These are phyloP conservation scores for Mycocentrospora acerina DNA, from an alignment of 2,329 filamentous ascomycete species.

Conservation along the genomic window DNA sequence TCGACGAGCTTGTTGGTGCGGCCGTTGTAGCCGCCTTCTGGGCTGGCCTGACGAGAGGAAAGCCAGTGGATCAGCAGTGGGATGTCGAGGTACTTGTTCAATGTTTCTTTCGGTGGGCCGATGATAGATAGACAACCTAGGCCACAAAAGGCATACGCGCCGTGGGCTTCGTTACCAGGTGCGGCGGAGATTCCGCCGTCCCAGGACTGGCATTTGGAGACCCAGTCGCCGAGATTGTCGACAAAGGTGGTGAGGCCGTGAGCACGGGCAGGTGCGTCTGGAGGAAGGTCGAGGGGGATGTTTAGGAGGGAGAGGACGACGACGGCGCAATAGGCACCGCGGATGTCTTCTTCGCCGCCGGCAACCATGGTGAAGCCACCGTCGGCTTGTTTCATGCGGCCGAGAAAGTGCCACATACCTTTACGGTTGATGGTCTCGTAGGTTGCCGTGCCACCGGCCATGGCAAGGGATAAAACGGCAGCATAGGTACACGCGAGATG, in stretches of 20 bases:
- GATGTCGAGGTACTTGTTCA: constrained; percentile 77
- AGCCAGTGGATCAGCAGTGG: constrained; percentile 81
- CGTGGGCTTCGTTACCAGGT: constrained; percentile 88
- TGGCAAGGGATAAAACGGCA: constrained; percentile 72
- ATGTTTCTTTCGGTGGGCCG: constrained; percentile 72
- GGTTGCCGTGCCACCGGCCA: constrained; percentile 73
- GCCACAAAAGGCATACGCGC: constrained; percentile 94
- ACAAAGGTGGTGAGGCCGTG: constrained; percentile 67
- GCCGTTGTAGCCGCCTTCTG: constrained; percentile 89
- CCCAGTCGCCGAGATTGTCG: constrained; percentile 74
- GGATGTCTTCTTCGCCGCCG: constrained; percentile 89
- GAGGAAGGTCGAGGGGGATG: constrained; percentile 76
- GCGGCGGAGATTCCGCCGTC: constrained; percentile 90
- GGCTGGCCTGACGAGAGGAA: constrained; percentile 82
- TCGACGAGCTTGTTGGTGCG: constrained; percentile 98
- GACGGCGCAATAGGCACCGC: constrained; percentile 89
- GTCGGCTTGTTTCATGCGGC: constrained; percentile 77
- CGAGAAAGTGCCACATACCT: constrained; percentile 89
- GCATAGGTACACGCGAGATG: constrained; percentile 92
- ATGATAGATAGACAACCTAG: constrained; percentile 86
- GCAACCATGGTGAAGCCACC: constrained; percentile 88
- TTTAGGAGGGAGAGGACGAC: constrained; percentile 81
- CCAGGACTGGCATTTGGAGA: constrained; percentile 87
- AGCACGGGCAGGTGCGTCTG: constrained; percentile 67
- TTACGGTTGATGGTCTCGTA: constrained; percentile 78